A percentile compares a stretch with the other conserved stretches of the same genome.
Conservation (phyloP, 2,329 filamentous ascomycete species). For the Allantophomopsis cytisporea region DNA sequence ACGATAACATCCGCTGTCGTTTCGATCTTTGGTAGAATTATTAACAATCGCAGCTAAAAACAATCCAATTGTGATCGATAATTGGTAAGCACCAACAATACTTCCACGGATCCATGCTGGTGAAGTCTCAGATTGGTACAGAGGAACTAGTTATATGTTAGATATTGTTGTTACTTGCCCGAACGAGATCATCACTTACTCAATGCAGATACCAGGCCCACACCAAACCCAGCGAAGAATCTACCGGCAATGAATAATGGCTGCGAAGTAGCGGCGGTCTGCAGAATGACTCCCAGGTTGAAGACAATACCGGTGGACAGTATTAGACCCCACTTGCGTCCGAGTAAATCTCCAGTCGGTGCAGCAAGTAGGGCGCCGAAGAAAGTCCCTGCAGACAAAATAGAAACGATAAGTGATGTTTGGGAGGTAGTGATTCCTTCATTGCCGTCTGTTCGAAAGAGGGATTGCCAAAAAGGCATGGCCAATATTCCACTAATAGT, state of each 20-base stretch:
- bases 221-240: constrained; percentile 58
- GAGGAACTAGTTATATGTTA: constrained; percentile 38
- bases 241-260: constrained; percentile 47
- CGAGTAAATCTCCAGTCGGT: constrained; percentile 49
- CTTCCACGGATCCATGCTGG: constrained; percentile 74
- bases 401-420: constrained; percentile 64
- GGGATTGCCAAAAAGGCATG: constrained; percentile 51
- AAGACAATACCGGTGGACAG: constrained; percentile 54
- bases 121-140: constrained; percentile 73
- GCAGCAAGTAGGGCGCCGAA: constrained; percentile 60
- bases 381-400: constrained; percentile 70
- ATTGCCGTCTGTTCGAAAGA: constrained; percentile 41
- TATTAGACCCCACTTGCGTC: constrained; percentile 49
- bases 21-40: constrained; percentile 41
- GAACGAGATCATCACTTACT: no score
- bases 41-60: constrained; percentile 53
- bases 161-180: constrained; percentile 11
- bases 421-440: constrained; percentile 40
- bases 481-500: constrained; percentile 60
- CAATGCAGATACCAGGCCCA: constrained; percentile 53
- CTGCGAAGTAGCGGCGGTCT: constrained; percentile 49
- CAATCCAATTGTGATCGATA: constrained; percentile 59
- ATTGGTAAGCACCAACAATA: constrained; percentile 60
- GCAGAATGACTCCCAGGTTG: constrained; percentile 57
- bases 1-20: constrained; percentile 51